A percentile compares a stretch with the other conserved stretches of the same genome.
Conservation (phyloP, 1,139 yeast genomes). For the Meyerozyma athensensis region DNA sequence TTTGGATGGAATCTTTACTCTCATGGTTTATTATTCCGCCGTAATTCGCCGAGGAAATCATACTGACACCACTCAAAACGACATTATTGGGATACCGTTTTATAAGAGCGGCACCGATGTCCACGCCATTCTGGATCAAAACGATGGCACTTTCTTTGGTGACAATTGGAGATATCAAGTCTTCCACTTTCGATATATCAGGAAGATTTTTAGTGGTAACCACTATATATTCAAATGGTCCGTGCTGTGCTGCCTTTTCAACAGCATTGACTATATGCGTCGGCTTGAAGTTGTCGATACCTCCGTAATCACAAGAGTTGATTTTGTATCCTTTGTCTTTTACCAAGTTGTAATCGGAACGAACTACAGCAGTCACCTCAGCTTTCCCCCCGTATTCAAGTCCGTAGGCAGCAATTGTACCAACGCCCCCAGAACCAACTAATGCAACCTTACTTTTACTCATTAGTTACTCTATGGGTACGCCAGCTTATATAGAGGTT, state of each 20-base stretch:
- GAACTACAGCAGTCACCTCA: constrained; percentile 56
- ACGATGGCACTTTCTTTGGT: constrained; percentile 49
- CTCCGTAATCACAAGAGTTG: constrained; percentile 60
- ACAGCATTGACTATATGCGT: constrained; percentile 37
- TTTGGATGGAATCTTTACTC: constrained; percentile 46
- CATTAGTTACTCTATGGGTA: too few species aligned
- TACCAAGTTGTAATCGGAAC: constrained; percentile 62
- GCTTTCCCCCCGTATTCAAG: constrained; percentile 41
- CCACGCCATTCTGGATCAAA: constrained; percentile 70
- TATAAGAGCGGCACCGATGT: constrained; percentile 60
- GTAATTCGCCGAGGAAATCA: constrained; percentile 61
- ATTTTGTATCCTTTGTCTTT: constrained; percentile 51
- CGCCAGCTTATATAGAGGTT: too few species aligned
- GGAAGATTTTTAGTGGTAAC: constrained; percentile 74
- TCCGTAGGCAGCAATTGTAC: constrained; percentile 62
- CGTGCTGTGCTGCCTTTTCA: constrained; percentile 39
- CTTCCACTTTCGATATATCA: constrained; percentile 51
- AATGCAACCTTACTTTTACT: not conserved
- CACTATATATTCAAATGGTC: constrained; percentile 62
- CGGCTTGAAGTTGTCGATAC: constrained; percentile 51
- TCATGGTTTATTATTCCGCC: constrained; percentile 49
- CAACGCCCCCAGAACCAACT: constrained; percentile 73
- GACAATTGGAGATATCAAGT: constrained; percentile 54
- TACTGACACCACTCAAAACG: constrained; percentile 63
- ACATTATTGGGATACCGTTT: constrained; percentile 53